A percentile compares a stretch with the other conserved stretches of the same genome.
Conservation (phyloP, 192 early-diverging fungal genomes). For the Irineochytrium annulatum region DNA sequence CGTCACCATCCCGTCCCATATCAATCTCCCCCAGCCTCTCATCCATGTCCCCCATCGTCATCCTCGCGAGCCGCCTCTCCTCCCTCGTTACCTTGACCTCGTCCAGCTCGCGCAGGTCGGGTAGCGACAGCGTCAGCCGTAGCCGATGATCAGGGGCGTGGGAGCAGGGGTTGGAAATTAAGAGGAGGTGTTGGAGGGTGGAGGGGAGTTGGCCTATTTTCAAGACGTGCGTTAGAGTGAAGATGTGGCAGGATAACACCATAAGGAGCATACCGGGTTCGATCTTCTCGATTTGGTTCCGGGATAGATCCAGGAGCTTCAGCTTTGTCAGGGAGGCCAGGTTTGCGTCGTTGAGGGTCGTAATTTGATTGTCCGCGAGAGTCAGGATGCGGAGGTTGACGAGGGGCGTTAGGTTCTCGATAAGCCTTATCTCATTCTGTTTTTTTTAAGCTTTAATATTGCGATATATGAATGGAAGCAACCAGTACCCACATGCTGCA, state of each 20-base stretch:
- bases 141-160: not conserved
- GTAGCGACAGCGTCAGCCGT: not conserved
- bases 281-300: not conserved
- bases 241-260: too few species aligned
- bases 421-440: not conserved
- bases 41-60: not conserved
- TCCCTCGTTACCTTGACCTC: not conserved
- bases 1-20: not conserved
- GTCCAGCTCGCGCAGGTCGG: slow-evolving; percentile 4
- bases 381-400: not conserved
- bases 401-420: not conserved
- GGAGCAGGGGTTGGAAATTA: not conserved
- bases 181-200: not conserved
- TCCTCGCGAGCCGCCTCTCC: not conserved
- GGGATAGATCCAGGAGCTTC: not conserved
- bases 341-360: not conserved
- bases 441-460: not conserved
- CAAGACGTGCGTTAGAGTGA: too few species aligned
- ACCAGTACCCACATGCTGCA: not conserved
- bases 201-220: not conserved
- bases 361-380: not conserved
- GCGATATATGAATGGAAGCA: too few species aligned
- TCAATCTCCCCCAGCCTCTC: too few species aligned
- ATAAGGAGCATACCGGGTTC: not conserved
- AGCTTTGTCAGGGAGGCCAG: not conserved